Base-by-base conservation (phyloP, 2,329 filamentous ascomycete genomes). In the Daldinia eschscholtzii region DNA sequence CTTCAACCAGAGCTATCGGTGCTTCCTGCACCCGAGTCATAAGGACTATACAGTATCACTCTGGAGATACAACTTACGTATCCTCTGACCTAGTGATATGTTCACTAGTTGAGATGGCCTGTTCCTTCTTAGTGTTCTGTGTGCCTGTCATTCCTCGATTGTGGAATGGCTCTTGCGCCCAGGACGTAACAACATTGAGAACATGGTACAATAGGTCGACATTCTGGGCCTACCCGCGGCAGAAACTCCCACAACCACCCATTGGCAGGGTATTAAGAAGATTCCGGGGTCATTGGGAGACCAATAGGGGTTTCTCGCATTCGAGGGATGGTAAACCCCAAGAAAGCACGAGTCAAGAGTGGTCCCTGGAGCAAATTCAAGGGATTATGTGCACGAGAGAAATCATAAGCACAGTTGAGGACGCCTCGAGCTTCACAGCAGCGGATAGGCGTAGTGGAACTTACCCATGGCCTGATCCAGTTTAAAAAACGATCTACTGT, bases 71-170 rank as follows among this genome's bases (percentile, higher is more conserved):
- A 10, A 57, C 53, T 3, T 39, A n/a, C 5, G 18, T 57, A 10
- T n/a, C 33, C 13, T 57, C 56, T 30, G 23, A 58, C 1, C 23
- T 58, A 13, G 9, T 58, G 6, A 30, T 58, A 30, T 58, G 39
- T 37, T n/a, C 37, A 10, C 3, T 44, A 5, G n/a, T 58, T 10
- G 56, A 58, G 41, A 58, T 33, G 23, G 46, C 56, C 6, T 58
- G 37, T 23, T 58, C 26, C 6, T 30, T 46, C 23, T 42, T 46
- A 9, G 41, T 58, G 23, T 30, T 58, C 9, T 58, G 56, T 18
- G 37, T 57, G 33, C 53, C 53, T n/a, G 15, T 37, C 28, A 28
- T 39, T 30, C 33, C 53, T n/a, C 4, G 53, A n/a, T 23, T 37
- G 3, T 57, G 37, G 53, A 37, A 26, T 28, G 53, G 35, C 9